Evolutionary conservation across 768 basidiomycete genomes (phyloP).

Genomic region (Leccinum ochraceum): DNA sequence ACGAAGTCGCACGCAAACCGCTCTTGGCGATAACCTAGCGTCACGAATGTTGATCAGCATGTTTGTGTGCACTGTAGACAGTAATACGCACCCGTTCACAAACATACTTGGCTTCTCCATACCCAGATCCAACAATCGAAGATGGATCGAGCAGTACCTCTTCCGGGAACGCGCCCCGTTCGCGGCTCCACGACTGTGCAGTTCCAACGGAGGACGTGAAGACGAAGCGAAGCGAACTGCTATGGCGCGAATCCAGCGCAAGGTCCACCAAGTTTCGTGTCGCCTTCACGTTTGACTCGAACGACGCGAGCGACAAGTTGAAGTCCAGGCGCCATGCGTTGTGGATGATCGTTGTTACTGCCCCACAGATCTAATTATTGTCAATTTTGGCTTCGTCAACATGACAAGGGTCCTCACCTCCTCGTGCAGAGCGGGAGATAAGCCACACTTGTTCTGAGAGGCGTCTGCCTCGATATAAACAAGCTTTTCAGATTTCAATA

Average conservation of each 20-base stretch:
- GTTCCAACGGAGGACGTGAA: constrained; percentile 29
- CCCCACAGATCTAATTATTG: constrained; percentile 12
- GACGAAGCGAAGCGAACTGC: constrained; percentile 19
- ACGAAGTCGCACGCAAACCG: constrained; percentile 23
- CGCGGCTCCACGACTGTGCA: constrained; percentile 27
- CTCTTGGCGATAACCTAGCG: constrained; percentile 28
- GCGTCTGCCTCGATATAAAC: constrained; percentile 40
- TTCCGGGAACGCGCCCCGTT: constrained; percentile 27
- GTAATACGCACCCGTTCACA: constrained; percentile 34
- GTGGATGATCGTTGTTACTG: constrained; percentile 33
- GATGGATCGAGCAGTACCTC: constrained; percentile 31
- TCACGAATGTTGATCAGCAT: not conserved
- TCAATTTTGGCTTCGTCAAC: not conserved
- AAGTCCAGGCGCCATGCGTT: constrained; percentile 37
- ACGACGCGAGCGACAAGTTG: constrained; percentile 39
- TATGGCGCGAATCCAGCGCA: constrained; percentile 29
- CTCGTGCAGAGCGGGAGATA: constrained; percentile 25
- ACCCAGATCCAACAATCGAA: constrained; percentile 35
- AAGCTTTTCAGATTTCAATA: constrained; percentile 36
- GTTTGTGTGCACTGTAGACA: constrained; percentile 4
- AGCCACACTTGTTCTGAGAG: constrained; percentile 30
- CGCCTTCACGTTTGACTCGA: constrained; percentile 38
- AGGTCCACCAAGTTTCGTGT: constrained; percentile 36
- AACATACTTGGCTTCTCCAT: constrained; percentile 41
- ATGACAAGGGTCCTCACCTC: constrained; percentile 24